Percentiles rank a stretch among this genome's conserved stretches.
Conservation (phyloP, 2,329 filamentous ascomycete species). For the Alternaria incomplexa region DNA sequence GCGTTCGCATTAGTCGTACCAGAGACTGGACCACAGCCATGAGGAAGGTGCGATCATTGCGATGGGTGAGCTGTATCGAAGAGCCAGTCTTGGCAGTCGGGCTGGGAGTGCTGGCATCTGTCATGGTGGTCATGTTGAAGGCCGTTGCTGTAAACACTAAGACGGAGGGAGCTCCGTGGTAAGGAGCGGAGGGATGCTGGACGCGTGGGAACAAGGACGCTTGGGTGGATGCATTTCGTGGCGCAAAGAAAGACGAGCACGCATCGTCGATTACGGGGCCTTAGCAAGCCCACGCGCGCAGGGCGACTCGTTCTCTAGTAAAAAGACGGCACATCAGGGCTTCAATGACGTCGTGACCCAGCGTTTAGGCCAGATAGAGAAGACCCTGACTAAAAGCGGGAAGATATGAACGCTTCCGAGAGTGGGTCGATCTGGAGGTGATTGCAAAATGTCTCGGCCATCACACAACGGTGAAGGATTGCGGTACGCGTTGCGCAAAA, state of each 20-base stretch:
- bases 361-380: not conserved
- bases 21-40: conserved; percentile 49
- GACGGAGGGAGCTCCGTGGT: not conserved
- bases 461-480: not conserved
- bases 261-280: conserved; percentile 6
- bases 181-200: not conserved
- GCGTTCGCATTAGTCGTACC: conserved; percentile 46
- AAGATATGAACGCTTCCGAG: not conserved
- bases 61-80: conserved; percentile 44
- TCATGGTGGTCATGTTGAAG: not conserved
- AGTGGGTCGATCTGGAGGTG: conserved; percentile 4
- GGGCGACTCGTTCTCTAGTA: conserved; percentile 1
- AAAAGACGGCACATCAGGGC: not conserved
- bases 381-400: conserved; percentile 5
- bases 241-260: not conserved
- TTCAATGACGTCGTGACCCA: conserved; percentile 11
- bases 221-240: conserved; percentile 5
- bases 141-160: not conserved
- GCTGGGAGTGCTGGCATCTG: not conserved
- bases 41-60: conserved; percentile 48
- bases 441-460: not conserved
- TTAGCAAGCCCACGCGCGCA: not conserved
- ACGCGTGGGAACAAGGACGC: not conserved
- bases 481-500: not conserved
- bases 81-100: conserved; percentile 4